These are phyloP conservation scores for Acanthamoeba rhysodes DNA, from an alignment of 208 protist species.

Conservation along the genomic window DNA sequence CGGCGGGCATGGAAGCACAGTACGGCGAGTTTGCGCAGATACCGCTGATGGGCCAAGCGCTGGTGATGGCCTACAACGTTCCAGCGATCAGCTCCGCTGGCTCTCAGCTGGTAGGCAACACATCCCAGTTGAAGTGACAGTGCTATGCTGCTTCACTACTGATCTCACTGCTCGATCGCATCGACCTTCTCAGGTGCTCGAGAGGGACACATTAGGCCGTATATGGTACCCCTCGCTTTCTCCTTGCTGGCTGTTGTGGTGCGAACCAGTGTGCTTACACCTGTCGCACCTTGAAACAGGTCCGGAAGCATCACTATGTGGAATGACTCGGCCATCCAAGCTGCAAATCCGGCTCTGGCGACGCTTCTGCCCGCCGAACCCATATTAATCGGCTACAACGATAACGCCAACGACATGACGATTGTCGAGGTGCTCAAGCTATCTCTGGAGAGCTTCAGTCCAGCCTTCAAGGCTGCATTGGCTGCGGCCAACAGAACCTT, in stretches of 20 bases:
- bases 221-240: not conserved
- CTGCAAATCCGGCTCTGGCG: not conserved
- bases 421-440: conserved; percentile 8
- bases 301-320: conserved; percentile 29
- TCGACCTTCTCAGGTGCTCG: not conserved
- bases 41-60: not conserved
- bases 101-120: not conserved
- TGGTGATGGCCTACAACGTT: conserved; percentile 17
- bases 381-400: conserved; percentile 4
- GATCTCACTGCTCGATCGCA: too few relatives aligned
- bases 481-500: not conserved
- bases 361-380: not conserved
- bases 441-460: not conserved
- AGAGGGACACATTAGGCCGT: not conserved
- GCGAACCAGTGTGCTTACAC: not conserved
- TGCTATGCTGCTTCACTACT: too few relatives aligned
- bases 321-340: conserved; percentile 24
- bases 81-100: not conserved
- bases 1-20: not conserved
- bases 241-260: not conserved
- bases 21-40: not conserved
- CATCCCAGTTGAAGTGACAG: too few relatives aligned
- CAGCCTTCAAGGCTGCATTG: not conserved
- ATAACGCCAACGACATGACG: not conserved
- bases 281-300: not conserved